phyloP scores from a whole-genome alignment of 1,284 basidiomycete genomes.

The Salmacisia buchloeana region DNA sequence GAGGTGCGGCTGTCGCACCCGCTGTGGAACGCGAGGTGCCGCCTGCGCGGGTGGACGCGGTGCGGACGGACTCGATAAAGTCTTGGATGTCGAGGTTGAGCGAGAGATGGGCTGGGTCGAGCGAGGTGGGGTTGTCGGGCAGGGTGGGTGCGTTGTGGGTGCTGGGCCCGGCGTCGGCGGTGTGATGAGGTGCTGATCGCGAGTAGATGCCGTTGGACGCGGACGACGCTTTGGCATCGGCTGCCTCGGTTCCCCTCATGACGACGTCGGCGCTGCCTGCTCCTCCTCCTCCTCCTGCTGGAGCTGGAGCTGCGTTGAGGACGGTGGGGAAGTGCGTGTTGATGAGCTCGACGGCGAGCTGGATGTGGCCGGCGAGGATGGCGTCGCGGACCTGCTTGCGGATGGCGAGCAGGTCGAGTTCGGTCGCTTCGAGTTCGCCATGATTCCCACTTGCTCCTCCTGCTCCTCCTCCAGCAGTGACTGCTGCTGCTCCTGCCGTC shows the following conservation, averaged over 20 bases:
- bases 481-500: too few relatives aligned
- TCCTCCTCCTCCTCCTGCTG: too few relatives aligned
- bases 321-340: slow-evolving; percentile 53
- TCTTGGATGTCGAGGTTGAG: slow-evolving; percentile 76
- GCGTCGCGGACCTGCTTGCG: slow-evolving; percentile 61
- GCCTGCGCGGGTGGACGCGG: slow-evolving; percentile 38
- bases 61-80: slow-evolving; percentile 74
- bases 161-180: neutral
- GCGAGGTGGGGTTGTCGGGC: slow-evolving; percentile 40
- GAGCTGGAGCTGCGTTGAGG: slow-evolving; percentile 20
- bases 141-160: slow-evolving; percentile 10
- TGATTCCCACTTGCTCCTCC: slow-evolving; percentile 8
- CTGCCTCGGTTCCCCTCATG: neutral
- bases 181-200: neutral
- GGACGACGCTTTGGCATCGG: neutral
- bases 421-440: slow-evolving; percentile 9
- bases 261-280: neutral
- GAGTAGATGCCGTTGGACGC: neutral
- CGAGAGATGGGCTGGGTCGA: slow-evolving; percentile 66
- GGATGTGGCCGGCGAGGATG: slow-evolving; percentile 66
- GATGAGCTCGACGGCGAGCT: slow-evolving; percentile 63
- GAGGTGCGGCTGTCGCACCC: neutral
- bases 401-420: slow-evolving; percentile 9
- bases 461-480: slow-evolving; percentile 22
- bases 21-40: slow-evolving; percentile 1